These are phyloP conservation scores for Sporothrix globosa DNA, from an alignment of 2,329 filamentous ascomycete species.

Conservation along the genomic window DNA sequence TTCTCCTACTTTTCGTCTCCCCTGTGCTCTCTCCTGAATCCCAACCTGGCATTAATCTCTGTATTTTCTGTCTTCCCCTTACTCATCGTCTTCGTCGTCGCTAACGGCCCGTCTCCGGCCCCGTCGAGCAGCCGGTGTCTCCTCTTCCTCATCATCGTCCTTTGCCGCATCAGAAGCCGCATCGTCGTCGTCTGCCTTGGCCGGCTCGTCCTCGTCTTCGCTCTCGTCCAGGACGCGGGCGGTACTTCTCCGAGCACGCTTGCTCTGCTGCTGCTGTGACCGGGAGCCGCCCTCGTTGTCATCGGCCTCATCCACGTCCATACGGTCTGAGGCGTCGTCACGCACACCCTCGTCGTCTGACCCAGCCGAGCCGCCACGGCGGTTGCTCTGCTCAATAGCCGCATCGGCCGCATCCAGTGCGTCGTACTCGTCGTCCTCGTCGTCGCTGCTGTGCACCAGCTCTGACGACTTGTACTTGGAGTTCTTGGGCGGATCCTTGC, in stretches of 20 bases:
- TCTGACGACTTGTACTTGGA: conserved; percentile 85
- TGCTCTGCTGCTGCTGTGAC: conserved; percentile 33
- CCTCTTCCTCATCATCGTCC: conserved; percentile 27
- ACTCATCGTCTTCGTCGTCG: conserved; percentile 33
- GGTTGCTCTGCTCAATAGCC: conserved; percentile 46
- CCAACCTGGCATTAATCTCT: too few relatives aligned
- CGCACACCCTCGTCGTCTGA: conserved; percentile 41
- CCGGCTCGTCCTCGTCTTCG: conserved; percentile 40
- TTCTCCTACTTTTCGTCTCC: not conserved
- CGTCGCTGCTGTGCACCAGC: conserved; percentile 77
- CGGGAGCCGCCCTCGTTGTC: conserved; percentile 31
- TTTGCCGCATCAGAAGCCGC: not conserved
- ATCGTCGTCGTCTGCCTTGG: not conserved
- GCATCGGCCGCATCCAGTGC: conserved; percentile 39
- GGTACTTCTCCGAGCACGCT: conserved; percentile 30
- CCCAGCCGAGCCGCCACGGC: conserved; percentile 35
- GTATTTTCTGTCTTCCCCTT: not conserved
- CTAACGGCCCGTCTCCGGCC: conserved; percentile 30
- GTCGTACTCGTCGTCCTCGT: conserved; percentile 45
- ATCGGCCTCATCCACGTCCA: conserved; percentile 53
- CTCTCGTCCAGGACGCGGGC: conserved; percentile 40
- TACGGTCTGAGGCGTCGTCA: conserved; percentile 49
- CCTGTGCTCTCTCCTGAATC: not conserved
- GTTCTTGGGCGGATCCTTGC: conserved; percentile 50
- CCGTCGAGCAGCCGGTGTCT: conserved; percentile 27